Evolutionary conservation across 768 basidiomycete genomes (phyloP).

Genomic region (Tulasnella sp.): DNA sequence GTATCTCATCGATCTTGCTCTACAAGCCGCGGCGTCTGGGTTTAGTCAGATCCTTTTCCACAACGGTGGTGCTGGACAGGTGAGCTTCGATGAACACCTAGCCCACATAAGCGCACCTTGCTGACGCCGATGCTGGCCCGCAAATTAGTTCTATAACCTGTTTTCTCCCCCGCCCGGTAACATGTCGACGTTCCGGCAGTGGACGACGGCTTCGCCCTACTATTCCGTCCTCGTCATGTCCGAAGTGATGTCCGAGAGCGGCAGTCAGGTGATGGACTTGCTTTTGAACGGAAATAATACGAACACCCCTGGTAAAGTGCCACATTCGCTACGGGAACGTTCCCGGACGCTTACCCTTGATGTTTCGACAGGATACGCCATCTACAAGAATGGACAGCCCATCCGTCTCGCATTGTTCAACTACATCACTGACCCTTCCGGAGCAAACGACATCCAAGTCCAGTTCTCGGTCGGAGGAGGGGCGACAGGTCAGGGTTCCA

Average conservation of each 20-base stretch:
- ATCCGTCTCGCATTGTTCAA: constrained; percentile 17
- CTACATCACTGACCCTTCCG: constrained; percentile 10
- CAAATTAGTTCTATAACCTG: constrained; percentile 43
- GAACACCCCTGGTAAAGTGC: constrained; percentile 39
- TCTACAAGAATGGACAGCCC: constrained; percentile 60
- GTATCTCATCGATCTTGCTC: constrained; percentile 51
- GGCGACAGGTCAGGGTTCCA: neutral
- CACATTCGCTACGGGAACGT: too few relatives aligned
- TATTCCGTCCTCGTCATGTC: constrained; percentile 62
- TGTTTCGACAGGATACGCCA: constrained; percentile 43
- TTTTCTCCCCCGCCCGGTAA: constrained; percentile 40
- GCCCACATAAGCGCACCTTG: too few relatives aligned
- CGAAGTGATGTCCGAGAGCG: constrained; percentile 57
- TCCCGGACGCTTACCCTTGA: neutral
- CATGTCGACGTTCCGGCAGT: constrained; percentile 47
- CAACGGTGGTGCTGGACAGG: constrained; percentile 23
- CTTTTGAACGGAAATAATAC: constrained; percentile 38
- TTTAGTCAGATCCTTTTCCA: constrained; percentile 36
- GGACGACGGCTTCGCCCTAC: constrained; percentile 65
- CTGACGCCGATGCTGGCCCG: constrained; percentile 24
- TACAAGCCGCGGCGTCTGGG: constrained; percentile 47
- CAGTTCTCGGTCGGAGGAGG: constrained; percentile 9
- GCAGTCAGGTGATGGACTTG: constrained; percentile 56
- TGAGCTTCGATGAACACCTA: constrained; percentile 32
- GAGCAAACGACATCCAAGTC: constrained; percentile 7